These are phyloP conservation scores for Boechera divaricarpa DNA, from an alignment of 345 rosid species.

Conservation along the genomic window DNA sequence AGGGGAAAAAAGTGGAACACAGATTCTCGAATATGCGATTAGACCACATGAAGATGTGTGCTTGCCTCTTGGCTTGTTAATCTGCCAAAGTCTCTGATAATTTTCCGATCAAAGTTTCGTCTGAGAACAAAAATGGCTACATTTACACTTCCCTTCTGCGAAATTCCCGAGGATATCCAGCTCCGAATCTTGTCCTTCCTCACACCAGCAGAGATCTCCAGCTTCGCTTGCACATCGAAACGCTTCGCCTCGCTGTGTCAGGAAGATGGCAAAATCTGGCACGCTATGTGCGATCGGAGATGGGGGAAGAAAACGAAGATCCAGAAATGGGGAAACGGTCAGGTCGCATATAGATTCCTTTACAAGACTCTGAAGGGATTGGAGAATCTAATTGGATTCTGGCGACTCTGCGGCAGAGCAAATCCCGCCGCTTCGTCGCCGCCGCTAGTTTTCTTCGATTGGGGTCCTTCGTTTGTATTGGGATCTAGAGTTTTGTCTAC, in stretches of 20 bases:
- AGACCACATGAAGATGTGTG: conserved; percentile 23
- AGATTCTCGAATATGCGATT: conserved; percentile 31
- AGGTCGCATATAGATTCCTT: conserved; percentile 62
- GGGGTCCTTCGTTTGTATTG: conserved; percentile 75
- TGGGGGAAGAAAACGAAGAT: conserved; percentile 84
- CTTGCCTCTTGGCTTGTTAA: neutral
- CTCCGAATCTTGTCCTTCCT: conserved; percentile 80
- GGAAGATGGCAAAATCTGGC: conserved; percentile 73
- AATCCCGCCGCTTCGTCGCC: conserved; percentile 52
- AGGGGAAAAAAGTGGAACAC: neutral
- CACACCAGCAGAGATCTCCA: conserved; percentile 63
- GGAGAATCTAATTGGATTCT: conserved; percentile 83
- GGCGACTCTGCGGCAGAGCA: conserved; percentile 81
- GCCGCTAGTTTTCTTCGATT: conserved; percentile 73
- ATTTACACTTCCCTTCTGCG: conserved; percentile 51
- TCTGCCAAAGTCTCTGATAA: neutral
- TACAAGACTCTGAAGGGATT: conserved; percentile 65
- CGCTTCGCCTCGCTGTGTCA: conserved; percentile 65
- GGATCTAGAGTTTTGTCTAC: conserved; percentile 68
- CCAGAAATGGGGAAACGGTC: conserved; percentile 74
- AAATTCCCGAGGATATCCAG: conserved; percentile 87
- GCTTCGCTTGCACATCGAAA: conserved; percentile 81
- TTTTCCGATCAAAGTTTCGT: neutral
- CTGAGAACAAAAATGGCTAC: conserved; percentile 1
- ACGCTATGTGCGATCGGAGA: conserved; percentile 67